phyloP scores from a whole-genome alignment of 257 asterid species.

The Knoxia roxburghii region DNA sequence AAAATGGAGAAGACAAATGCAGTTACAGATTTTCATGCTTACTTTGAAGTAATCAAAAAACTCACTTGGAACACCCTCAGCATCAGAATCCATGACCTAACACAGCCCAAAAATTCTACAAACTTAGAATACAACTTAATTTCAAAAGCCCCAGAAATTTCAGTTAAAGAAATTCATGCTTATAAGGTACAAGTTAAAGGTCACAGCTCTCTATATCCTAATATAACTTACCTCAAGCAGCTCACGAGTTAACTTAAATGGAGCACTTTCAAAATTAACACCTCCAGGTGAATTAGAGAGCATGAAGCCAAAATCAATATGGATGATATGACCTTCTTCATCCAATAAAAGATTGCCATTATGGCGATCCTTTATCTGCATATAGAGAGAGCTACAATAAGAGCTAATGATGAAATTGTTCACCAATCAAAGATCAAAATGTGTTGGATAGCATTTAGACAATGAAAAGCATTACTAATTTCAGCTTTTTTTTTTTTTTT shows the following conservation, averaged over 20 bases:
- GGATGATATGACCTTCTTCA: conserved; percentile 99
- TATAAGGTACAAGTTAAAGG: background rate
- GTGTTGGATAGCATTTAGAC: background rate
- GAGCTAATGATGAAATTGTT: background rate
- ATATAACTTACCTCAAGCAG: conserved; percentile 74
- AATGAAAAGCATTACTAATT: background rate
- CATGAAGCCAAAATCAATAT: conserved; percentile 99
- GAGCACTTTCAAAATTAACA: conserved; percentile 99
- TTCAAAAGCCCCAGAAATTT: background rate
- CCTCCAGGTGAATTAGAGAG: conserved; percentile 99
- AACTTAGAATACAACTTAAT: background rate
- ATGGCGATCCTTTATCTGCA: conserved; percentile 80
- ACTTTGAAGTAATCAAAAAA: conserved; percentile 97
- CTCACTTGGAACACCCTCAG: conserved; percentile 98
- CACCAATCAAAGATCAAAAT: background rate
- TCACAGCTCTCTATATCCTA: background rate
- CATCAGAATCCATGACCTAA: conserved; percentile 99
- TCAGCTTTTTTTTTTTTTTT: background rate
- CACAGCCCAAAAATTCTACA: conserved; percentile 20
- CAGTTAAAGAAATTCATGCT: background rate
- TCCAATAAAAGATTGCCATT: conserved; percentile 96
- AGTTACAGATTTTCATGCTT: conserved; percentile 10
- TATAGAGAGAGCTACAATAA: background rate
- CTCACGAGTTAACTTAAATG: conserved; percentile 95
- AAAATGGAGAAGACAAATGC: background rate